Evolutionary conservation across 1,139 yeast genomes (phyloP), one percentile per base, ranked within the genome.

Genomic region (Candida labiduridarum): DNA sequence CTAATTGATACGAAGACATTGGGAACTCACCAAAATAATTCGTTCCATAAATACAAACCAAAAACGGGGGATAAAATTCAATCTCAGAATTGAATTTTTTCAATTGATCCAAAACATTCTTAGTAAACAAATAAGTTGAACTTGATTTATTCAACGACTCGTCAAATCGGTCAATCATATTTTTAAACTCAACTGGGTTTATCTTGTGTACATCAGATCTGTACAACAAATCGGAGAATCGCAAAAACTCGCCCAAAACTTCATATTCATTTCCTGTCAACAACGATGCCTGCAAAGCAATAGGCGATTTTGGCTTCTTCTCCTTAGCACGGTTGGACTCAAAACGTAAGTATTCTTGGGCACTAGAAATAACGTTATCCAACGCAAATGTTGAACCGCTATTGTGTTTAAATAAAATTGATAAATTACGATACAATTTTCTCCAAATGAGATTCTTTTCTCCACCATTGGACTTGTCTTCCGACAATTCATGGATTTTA

Each of bases 331-430:
- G 45, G 18, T 42, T 42, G 3, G 52, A 48, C 54, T 72, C 74
- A 58, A 68, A 63, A 45, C 64, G 59, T 16, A 57, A 50, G 52
- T 72, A 72, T 0, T 57, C 69, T 39, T 65, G 66, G 9, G 62
- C 58, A 55, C 64, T 74, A 15, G 66, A 50, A 29, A 75, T 56
- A 1, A 74, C 66, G 49, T 66, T 68, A 51, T 76, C 80, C 54
- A 76, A 66, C 1, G 72, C 63, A 39, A 65, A 71, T 0, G 78
- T 64, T 29, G 62, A 57, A 30, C 62, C 57, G 35, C 68, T 65
- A 52, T 75, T 75, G 50, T 67, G 61, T 18, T 63, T 66, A 58
- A 75, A 74, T 43, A 75, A 61, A n/a, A 57, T 51, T 2, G 54
- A 46, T 38, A 75, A 64, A 49, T 74, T 74, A 22, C 67, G 63